Evolutionary conservation across 1,284 basidiomycete species (phyloP), one percentile per base, ranked within the genome.

Genomic region (Blastosporella zonata): DNA sequence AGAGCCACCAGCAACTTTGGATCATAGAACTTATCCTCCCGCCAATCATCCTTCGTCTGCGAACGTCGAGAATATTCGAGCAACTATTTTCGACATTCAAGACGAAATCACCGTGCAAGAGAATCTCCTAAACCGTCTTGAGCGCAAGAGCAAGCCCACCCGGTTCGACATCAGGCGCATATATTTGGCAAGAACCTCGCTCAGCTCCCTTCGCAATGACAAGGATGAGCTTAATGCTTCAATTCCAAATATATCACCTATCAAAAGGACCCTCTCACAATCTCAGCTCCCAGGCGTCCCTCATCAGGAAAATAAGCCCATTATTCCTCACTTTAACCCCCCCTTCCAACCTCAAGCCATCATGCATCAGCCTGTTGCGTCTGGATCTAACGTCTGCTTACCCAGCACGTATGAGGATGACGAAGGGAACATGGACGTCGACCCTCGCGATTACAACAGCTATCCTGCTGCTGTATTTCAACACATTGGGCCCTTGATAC

Each of bases 81-180:
- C 23, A 7, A 47, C 61, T 37, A 61, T 71, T 12, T 35, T 51
- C 2, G 58, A 64, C 4, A 35, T 72, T 6, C 65, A 69, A 36
- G 18, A 22, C 0, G 10, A 56, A 38, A 67, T 72, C 3, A 56
- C 55, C 0, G 42, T 47, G 10, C 25, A 57, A 4, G 57, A 66
- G 28, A 42, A n/a, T 1, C 27, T 52, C 0, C 46, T 67, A 7
- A 57, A 63, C 23, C 55, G 57, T 6, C 47, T 61, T 4, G 20
- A 44, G 31, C 55, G 61, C 23, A 72, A 71, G 56, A 45, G 38
- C 8, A 59, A 43, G 6, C 63, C 60, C 42, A 60, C 58, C 8
- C 65, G 65, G 53, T 49, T 58, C 0, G 68, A 73, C 31, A 7
- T 48, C 7, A 70, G 64, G 2, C 57, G 66, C 21, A 59, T 70